Conservation (phyloP, 805 yeast species). For the Hanseniaspora pseudoguilliermondii region DNA sequence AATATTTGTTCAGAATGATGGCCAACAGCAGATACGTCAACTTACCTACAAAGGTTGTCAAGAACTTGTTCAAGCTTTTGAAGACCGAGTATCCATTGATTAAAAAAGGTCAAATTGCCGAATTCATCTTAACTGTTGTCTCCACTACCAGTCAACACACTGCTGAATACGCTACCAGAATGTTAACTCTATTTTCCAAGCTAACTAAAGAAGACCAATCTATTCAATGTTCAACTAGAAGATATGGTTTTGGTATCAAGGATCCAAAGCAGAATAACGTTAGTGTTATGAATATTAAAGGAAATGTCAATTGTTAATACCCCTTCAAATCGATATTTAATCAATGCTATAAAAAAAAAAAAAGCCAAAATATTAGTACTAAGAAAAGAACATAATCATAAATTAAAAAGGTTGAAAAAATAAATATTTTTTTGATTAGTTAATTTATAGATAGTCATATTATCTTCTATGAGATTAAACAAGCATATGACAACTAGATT, state of each 20-base stretch:
- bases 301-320: neutral
- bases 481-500: no score
- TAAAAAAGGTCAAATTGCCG: neutral
- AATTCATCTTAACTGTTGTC: neutral
- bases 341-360: no score
- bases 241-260: neutral
- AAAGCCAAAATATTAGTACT: neutral
- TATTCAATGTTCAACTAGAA: neutral
- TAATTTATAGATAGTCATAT: no score
- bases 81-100: neutral
- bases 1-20: constrained; percentile 2
- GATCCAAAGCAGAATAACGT: constrained; percentile 6
- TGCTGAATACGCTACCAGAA: neutral
- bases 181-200: neutral
- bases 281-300: neutral
- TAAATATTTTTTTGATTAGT: no score
- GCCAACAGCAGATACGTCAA: constrained; percentile 5
- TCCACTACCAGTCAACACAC: neutral
- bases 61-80: neutral
- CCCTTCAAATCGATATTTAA: no score
- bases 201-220: neutral
- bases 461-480: no score
- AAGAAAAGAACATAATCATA: neutral
- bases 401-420: no score
- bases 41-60: neutral